These are phyloP conservation scores for Blumeria graminis DNA, from an alignment of 2,329 filamentous ascomycete species.

Conservation along the genomic window DNA sequence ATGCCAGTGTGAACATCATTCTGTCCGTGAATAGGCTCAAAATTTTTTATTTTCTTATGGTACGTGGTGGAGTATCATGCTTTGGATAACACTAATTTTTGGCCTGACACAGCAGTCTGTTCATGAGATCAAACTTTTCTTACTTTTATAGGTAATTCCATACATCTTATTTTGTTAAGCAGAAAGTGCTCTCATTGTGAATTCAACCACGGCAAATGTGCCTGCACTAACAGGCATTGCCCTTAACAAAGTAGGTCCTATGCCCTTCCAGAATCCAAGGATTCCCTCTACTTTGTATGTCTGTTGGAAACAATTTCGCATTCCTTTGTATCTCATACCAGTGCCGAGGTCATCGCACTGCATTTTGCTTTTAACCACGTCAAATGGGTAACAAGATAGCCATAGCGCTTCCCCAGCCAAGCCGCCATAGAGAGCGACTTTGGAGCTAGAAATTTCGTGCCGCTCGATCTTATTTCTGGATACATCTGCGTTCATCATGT, in stretches of 20 bases:
- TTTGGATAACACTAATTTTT: too few species aligned
- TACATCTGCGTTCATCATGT: constrained; percentile 79
- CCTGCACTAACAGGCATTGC: constrained; percentile 95
- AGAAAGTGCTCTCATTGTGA: constrained; percentile 37
- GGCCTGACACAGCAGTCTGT: too few species aligned
- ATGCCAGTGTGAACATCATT: too few species aligned
- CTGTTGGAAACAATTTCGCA: constrained; percentile 75
- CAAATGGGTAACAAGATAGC: constrained; percentile 82
- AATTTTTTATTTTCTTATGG: too few species aligned
- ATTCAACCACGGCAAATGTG: constrained; percentile 73
- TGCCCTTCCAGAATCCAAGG: constrained; percentile 81
- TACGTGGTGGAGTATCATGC: too few species aligned
- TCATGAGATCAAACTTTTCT: too few species aligned
- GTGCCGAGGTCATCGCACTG: constrained; percentile 79
- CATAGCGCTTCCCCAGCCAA: constrained; percentile 84
- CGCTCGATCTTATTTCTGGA: constrained; percentile 51
- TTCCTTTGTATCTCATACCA: constrained; percentile 47
- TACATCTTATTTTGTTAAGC: constrained; percentile 6
- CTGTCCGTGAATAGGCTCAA: too few species aligned
- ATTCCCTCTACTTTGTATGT: constrained; percentile 55
- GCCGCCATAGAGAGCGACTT: constrained; percentile 80
- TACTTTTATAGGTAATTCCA: too few species aligned
- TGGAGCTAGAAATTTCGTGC: constrained; percentile 55
- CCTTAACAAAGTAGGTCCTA: constrained; percentile 71
- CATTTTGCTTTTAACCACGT: constrained; percentile 99